Evolutionary conservation across 228 moss, liverwort and hornwort genomes (phyloP).

Genomic region (Sphagnum magellanicum): DNA sequence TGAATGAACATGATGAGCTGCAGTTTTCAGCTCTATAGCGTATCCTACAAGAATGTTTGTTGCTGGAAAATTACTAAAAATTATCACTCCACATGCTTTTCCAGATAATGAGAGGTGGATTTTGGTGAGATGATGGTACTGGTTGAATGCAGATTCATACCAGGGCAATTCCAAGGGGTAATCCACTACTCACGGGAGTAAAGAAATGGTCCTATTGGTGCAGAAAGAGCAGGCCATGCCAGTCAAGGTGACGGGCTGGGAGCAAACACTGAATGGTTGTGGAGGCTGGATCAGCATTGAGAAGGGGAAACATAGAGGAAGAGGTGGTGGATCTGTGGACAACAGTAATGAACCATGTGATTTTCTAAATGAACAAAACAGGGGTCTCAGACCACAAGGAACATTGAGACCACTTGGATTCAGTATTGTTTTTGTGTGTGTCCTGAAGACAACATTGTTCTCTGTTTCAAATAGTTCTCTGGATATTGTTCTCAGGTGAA

Average conservation of each 20-base stretch:
- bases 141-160: conserved; percentile 56
- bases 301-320: conserved; percentile 74
- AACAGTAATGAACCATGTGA: conserved; percentile 71
- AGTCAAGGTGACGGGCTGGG: conserved; percentile 24
- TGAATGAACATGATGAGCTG: no score
- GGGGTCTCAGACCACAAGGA: conserved; percentile 91
- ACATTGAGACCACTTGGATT: conserved; percentile 81
- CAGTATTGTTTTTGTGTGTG: conserved; percentile 8
- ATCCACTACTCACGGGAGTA: conserved; percentile 68
- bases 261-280: conserved; percentile 52
- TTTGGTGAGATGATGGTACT: no score
- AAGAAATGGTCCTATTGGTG: conserved; percentile 50
- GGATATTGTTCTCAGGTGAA: conserved; percentile 56
- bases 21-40: no score
- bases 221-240: conserved; percentile 41
- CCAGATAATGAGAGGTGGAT: no score
- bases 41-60: no score
- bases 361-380: conserved; percentile 95
- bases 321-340: conserved; percentile 60
- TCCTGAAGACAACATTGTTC: no score
- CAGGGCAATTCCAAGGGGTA: conserved; percentile 75
- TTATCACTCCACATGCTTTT: no score
- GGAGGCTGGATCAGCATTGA: conserved; percentile 67
- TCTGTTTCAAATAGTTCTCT: no score
- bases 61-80: no score